These are phyloP conservation scores for Magnolia kwangsiensis DNA, from an alignment of 164 flowering plant species.

Conservation along the genomic window DNA sequence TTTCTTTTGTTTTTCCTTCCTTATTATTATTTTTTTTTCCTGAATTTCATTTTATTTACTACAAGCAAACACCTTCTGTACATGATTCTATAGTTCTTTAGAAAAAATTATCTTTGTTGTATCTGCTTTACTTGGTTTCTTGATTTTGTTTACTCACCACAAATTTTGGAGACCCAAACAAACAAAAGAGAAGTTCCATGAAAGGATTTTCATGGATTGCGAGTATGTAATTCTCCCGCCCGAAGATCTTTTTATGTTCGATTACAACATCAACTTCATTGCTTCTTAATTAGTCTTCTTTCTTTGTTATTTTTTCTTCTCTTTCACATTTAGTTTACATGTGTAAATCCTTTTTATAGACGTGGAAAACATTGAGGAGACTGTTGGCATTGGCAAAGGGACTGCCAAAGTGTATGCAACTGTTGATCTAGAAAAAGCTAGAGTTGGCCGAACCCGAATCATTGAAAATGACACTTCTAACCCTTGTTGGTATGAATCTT, in stretches of 20 bases:
- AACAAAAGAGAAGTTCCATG: constrained; percentile 12
- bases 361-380: constrained; percentile 27
- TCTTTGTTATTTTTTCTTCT: background rate
- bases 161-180: constrained; percentile 16
- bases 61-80: too few species aligned
- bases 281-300: background rate
- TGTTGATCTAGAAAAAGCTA: constrained; percentile 50
- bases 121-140: background rate
- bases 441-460: constrained; percentile 57
- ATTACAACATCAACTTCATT: background rate
- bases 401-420: constrained; percentile 49
- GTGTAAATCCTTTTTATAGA: constrained; percentile 14
- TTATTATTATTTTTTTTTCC: background rate
- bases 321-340: background rate
- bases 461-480: constrained; percentile 33
- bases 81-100: background rate
- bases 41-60: background rate
- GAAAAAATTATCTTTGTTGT: background rate
- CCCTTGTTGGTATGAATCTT: constrained; percentile 64
- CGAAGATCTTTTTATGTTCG: constrained; percentile 25
- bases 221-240: constrained; percentile 30
- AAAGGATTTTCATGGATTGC: constrained; percentile 22
- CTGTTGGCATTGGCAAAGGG: constrained; percentile 39
- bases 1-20: too few species aligned
- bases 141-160: constrained; percentile 15